Conservation (phyloP, 345 rosid genomes). For the Populus simonii region DNA sequence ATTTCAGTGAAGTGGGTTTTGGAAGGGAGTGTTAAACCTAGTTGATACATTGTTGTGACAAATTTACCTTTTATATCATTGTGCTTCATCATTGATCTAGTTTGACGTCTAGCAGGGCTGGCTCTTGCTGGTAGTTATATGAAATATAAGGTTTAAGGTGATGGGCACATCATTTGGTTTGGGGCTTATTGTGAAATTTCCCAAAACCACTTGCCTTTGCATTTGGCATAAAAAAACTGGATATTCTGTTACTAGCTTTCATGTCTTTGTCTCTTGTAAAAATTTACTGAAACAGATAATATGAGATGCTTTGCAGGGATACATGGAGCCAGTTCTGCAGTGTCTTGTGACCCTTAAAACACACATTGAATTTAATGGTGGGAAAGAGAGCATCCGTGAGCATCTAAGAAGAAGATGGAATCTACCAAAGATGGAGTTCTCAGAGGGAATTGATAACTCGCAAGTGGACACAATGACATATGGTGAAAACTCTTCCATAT, state of each 20-base stretch:
- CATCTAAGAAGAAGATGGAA: slow-evolving; percentile 54
- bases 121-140: background rate
- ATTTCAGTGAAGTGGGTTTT: background rate
- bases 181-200: background rate
- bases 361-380: slow-evolving; percentile 36
- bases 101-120: background rate
- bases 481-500: background rate
- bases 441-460: slow-evolving; percentile 3
- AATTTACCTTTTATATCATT: background rate
- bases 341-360: slow-evolving; percentile 65
- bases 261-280: background rate
- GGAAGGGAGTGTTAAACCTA: background rate
- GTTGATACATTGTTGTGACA: background rate
- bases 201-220: slow-evolving; percentile 3
- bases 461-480: slow-evolving; percentile 8
- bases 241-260: background rate
- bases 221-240: background rate
- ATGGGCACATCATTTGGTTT: background rate
- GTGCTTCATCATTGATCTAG: background rate
- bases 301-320: slow-evolving; percentile 48
- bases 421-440: slow-evolving; percentile 19
- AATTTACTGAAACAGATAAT: slow-evolving; percentile 22
- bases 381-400: slow-evolving; percentile 32
- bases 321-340: slow-evolving; percentile 66
- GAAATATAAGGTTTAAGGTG: background rate